Evolutionary conservation across 768 basidiomycete species (phyloP).

Genomic region (Phanerochaete carnosa): DNA sequence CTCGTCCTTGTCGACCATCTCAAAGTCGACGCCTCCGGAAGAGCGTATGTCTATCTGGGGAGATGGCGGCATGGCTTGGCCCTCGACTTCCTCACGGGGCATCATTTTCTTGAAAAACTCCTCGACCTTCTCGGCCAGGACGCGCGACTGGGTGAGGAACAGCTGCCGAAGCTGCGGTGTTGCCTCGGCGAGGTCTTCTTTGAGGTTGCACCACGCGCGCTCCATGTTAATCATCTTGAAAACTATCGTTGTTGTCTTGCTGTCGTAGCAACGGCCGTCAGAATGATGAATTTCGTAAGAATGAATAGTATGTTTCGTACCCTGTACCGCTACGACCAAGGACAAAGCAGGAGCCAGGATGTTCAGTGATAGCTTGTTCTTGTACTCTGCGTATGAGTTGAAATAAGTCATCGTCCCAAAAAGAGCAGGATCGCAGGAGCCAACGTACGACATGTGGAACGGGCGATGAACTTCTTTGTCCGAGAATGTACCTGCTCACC

Average conservation of each 20-base stretch:
- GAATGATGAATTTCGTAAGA: background rate
- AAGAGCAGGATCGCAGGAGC: background rate
- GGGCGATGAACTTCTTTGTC: constrained; percentile 38
- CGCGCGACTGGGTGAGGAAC: constrained; percentile 26
- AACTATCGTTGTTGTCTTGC: constrained; percentile 27
- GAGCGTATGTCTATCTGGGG: too few species aligned
- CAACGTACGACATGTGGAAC: constrained; percentile 30
- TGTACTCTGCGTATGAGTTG: constrained; percentile 26
- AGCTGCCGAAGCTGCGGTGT: constrained; percentile 18
- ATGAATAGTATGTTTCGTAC: constrained; percentile 18
- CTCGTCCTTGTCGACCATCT: constrained; percentile 39
- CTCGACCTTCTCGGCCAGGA: constrained; percentile 25
- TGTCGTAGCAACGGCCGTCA: background rate
- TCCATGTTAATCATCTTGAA: constrained; percentile 25
- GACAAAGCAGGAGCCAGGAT: constrained; percentile 58
- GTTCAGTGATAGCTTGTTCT: constrained; percentile 55
- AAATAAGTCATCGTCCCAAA: background rate
- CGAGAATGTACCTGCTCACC: constrained; percentile 41
- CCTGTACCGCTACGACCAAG: constrained; percentile 61
- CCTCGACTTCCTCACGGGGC: background rate
- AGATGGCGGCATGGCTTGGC: background rate
- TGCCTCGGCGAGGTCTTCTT: background rate
- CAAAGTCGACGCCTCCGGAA: background rate
- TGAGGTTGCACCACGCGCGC: constrained; percentile 1
- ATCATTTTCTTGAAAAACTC: constrained; percentile 20